Base-by-base conservation (phyloP, 2,329 filamentous ascomycete species). In the Hawksworthiomyces lignivorus region DNA sequence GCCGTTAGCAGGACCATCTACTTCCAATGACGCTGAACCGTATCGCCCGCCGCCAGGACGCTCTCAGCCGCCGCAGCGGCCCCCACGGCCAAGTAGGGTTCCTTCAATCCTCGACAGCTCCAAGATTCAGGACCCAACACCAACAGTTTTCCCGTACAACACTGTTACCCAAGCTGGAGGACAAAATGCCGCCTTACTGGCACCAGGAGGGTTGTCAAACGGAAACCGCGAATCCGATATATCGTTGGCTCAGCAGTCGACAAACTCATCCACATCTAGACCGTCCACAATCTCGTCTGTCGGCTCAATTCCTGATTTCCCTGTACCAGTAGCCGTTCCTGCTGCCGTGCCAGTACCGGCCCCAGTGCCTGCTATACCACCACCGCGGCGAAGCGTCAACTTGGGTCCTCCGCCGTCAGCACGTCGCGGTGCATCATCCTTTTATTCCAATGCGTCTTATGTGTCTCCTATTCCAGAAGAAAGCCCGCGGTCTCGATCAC, bases 401-500 rank as follows among this genome's bases (percentile, higher is more conserved):
- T 56, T 80, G 11, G 77, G 77, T 3, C 77, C 77, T 15, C 78
- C 78, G 1, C 77, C 77, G 3, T 76, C 72, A 11, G 68, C 75
- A 4, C 68, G 78, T 51, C 65, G 77, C 50, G 77, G 77, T 1
- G 71, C 69, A 21, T 81, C 77, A 0, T 79, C 77, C 0, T 81
- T 80, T 46, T 81, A 83, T 52, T 83, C 81, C 3, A 75, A 71
- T 49, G 62, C 69, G 11, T 84, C 82, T 0, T 82, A 72, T 46
- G 82, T 88, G 20, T 84, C 84, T 1, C 83, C 84, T 0, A 88
- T 89, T 40, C 81, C 80, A 1, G 84, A 88, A 58, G 84, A 88
- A 55, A 75, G 72, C 48, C 70, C 75, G 0, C 67, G 71, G 19
- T 65, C 70, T 4, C 64, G 69, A 41, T 77, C 78, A 1, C 73